phyloP scores from a whole-genome alignment of 441 rosid species.

The Aquilaria agallochum region DNA sequence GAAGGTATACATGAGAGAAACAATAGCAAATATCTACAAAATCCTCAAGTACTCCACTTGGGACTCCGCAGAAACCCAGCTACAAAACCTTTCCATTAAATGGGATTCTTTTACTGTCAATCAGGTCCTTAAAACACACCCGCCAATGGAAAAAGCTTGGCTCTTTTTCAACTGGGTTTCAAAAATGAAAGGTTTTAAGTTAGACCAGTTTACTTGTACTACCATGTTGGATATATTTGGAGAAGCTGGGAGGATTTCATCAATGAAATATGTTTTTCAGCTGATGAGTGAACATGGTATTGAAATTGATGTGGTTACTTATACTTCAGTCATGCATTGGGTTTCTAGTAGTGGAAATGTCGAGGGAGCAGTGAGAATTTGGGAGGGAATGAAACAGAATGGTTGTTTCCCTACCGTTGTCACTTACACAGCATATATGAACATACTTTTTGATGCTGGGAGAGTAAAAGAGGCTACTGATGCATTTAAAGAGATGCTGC shows the following conservation, averaged over 20 bases:
- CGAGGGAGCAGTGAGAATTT: constrained; percentile 46
- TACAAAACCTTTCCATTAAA: constrained; percentile 34
- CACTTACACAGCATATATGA: too few species aligned
- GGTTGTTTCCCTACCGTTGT: constrained; percentile 48
- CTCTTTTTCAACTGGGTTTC: constrained; percentile 82
- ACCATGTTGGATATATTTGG: constrained; percentile 95
- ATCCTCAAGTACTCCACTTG: constrained; percentile 66
- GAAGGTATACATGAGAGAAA: constrained; percentile 53
- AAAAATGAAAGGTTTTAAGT: constrained; percentile 52
- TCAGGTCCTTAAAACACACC: constrained; percentile 76
- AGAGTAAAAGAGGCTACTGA: too few species aligned
- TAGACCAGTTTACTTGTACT: constrained; percentile 83
- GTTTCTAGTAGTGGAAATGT: constrained; percentile 58
- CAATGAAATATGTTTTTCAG: constrained; percentile 55
- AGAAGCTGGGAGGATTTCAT: constrained; percentile 72
- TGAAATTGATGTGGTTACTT: constrained; percentile 60
- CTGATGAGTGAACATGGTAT: constrained; percentile 66
- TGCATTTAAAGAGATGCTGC: too few species aligned
- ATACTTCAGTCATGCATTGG: constrained; percentile 83
- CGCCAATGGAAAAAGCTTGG: constrained; percentile 95
- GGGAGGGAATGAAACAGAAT: constrained; percentile 8
- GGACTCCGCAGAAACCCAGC: constrained; percentile 65
- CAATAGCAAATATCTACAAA: constrained; percentile 46
- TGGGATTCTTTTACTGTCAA: constrained; percentile 88
- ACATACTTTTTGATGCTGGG: too few species aligned